Evolutionary conservation across 2,329 filamentous ascomycete species (phyloP).

Genomic region (Epichloe coenophiala): DNA sequence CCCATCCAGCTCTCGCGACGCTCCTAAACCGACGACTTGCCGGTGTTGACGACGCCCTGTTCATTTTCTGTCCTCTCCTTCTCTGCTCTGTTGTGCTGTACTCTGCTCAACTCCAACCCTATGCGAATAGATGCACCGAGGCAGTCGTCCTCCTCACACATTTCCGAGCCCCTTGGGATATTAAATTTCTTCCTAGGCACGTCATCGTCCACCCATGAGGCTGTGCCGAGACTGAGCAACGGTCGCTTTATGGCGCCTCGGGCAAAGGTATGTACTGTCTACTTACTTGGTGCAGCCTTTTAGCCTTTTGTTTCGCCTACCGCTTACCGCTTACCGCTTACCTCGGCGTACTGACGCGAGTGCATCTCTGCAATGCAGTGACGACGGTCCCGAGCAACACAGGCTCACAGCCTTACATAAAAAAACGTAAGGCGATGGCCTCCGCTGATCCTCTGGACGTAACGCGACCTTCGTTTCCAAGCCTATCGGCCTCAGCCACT

Average conservation of each 20-base stretch:
- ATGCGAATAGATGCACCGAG: not conserved
- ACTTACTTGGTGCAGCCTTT: not conserved
- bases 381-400: constrained; percentile 6
- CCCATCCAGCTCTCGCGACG: not conserved
- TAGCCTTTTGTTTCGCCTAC: not conserved
- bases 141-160: not conserved
- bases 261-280: not conserved
- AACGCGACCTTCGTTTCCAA: constrained; percentile 7
- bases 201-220: not conserved
- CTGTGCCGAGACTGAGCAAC: not conserved
- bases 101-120: not conserved
- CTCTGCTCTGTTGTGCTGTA: not conserved
- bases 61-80: no score
- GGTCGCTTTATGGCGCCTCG: constrained; percentile 3
- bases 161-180: not conserved
- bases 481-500: not conserved
- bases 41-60: no score
- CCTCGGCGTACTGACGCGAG: not conserved
- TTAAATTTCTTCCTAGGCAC: not conserved
- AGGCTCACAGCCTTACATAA: constrained; percentile 6
- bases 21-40: not conserved
- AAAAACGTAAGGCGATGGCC: constrained; percentile 10
- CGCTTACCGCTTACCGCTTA: no score
- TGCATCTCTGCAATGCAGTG: not conserved
- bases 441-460: constrained; percentile 9